phyloP scores from a whole-genome alignment of 306 rosid genomes.

The Chamaecrista fasciculata region DNA sequence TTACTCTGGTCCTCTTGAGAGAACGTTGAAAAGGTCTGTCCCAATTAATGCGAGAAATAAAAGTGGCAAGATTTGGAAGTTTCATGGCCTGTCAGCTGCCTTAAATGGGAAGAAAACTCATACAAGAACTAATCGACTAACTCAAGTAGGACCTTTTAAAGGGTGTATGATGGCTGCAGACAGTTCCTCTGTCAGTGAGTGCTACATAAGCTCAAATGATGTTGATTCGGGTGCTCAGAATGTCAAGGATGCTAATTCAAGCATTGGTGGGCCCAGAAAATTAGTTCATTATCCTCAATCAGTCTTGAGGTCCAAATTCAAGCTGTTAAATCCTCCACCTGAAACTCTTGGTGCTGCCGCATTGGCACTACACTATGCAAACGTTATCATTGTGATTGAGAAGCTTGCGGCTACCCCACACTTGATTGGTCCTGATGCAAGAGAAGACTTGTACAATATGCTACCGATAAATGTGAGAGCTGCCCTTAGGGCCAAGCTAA shows the following conservation, averaged over 20 bases:
- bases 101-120: conserved; percentile 52
- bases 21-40: conserved; percentile 47
- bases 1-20: conserved; percentile 80
- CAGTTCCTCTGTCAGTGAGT: conserved; percentile 44
- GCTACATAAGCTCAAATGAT: conserved; percentile 42
- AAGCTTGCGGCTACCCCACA: conserved; percentile 93
- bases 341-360: conserved; percentile 88
- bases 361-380: conserved; percentile 94
- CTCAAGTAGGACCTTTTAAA: conserved; percentile 92
- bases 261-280: conserved; percentile 33
- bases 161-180: conserved; percentile 54
- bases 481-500: conserved; percentile 65
- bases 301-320: conserved; percentile 44
- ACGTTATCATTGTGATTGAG: conserved; percentile 79
- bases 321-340: conserved; percentile 71
- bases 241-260: conserved; percentile 31
- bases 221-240: conserved; percentile 38
- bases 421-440: conserved; percentile 92
- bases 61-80: conserved; percentile 59
- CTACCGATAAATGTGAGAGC: conserved; percentile 71
- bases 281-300: conserved; percentile 33
- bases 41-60: conserved; percentile 53
- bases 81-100: conserved; percentile 37
- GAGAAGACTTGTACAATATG: conserved; percentile 95
- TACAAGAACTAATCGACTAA: conserved; percentile 49